These are phyloP conservation scores for Leccinum olivaceopallidum DNA, from an alignment of 768 basidiomycete genomes.

Conservation along the genomic window DNA sequence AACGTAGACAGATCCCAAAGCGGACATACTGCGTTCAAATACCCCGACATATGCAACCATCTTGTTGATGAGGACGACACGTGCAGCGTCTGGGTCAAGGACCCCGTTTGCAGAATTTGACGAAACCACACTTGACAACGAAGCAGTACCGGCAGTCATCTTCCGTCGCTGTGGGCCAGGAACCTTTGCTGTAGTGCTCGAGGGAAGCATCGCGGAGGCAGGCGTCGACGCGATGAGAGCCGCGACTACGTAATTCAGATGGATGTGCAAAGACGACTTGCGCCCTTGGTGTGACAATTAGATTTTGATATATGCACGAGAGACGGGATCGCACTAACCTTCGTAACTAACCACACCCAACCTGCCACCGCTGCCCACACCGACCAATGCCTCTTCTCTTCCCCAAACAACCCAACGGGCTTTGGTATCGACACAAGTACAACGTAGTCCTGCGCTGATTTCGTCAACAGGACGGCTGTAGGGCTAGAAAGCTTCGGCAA, in stretches of 20 bases:
- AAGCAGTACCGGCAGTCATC: slow-evolving; percentile 16
- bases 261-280: slow-evolving; percentile 76
- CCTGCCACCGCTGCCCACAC: slow-evolving; percentile 78
- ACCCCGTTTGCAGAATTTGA: slow-evolving; percentile 40
- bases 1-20: too few species aligned
- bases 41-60: slow-evolving; percentile 81
- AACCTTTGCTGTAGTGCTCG: slow-evolving; percentile 58
- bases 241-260: slow-evolving; percentile 82
- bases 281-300: slow-evolving; percentile 16
- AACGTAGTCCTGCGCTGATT: slow-evolving; percentile 80
- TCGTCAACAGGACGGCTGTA: slow-evolving; percentile 75
- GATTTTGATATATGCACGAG: background rate
- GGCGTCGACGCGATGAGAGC: slow-evolving; percentile 83
- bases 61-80: slow-evolving; percentile 88
- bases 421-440: slow-evolving; percentile 70
- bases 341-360: slow-evolving; percentile 91
- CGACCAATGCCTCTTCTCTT: slow-evolving; percentile 88
- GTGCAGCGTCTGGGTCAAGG: slow-evolving; percentile 62
- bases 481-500: slow-evolving; percentile 71
- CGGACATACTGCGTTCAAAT: slow-evolving; percentile 56
- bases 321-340: slow-evolving; percentile 47
- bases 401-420: slow-evolving; percentile 80
- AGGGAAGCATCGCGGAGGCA: slow-evolving; percentile 47
- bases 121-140: background rate
- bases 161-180: slow-evolving; percentile 25